Evolutionary conservation across 768 basidiomycete species (phyloP).

Genomic region (Leccinum sublutescens): DNA sequence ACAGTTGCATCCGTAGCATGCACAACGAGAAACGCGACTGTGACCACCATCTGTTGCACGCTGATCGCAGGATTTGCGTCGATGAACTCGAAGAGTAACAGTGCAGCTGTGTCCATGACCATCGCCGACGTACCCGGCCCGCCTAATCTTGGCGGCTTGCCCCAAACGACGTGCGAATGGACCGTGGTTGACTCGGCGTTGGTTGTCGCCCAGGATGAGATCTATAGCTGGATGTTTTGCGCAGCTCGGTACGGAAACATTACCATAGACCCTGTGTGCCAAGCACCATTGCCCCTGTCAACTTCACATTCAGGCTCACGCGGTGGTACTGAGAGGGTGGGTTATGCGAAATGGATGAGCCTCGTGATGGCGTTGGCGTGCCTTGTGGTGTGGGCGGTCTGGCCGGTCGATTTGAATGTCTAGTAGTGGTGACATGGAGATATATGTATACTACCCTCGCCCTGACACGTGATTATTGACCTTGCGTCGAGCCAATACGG

Average conservation of each 20-base stretch:
- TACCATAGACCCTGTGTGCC: neutral
- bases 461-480: neutral
- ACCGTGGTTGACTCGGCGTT: neutral
- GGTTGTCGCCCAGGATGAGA: neutral
- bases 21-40: slow-evolving; percentile 6
- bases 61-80: neutral
- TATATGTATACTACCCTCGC: neutral
- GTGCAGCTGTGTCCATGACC: neutral
- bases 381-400: neutral
- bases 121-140: neutral
- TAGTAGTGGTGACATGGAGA: neutral
- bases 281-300: neutral
- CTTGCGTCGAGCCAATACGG: too few species aligned
- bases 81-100: neutral
- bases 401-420: neutral
- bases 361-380: neutral
- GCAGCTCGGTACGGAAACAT: neutral
- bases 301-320: neutral
- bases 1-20: neutral
- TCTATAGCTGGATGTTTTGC: slow-evolving; percentile 1
- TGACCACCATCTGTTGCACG: slow-evolving; percentile 6
- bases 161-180: slow-evolving; percentile 2
- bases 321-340: neutral
- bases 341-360: neutral
- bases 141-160: neutral